Base-by-base conservation (phyloP, 306 rosid species). In the Prunus davidiana region DNA sequence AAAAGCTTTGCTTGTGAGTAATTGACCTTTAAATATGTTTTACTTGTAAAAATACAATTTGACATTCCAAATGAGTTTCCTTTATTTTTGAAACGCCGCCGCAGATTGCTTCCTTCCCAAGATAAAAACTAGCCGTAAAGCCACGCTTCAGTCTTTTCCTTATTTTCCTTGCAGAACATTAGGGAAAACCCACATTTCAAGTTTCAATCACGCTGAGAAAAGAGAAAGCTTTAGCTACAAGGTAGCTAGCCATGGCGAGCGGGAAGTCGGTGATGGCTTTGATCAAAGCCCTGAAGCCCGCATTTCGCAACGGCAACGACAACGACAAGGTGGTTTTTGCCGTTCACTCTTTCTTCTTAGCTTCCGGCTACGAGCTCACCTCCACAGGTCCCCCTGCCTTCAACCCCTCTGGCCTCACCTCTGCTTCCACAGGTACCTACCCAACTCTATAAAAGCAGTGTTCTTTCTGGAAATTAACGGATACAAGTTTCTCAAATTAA, bases 231-330 rank as follows among this genome's bases (percentile, higher is more conserved):
- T 38, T 38, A 38, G 9, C 43, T 38, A 38, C 43, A 15, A 49
- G 54, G 16, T 12, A 49, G 14, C 16, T 12, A 49, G 14, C 54
- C 3, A 93, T 93, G 95, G 87, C 86, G 5, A 86, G 15, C 27
- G 96, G 84, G 30, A 89, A 84, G 67, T 73, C 88, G 24, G 93
- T 91, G 60, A 83, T 93, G 76, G 93, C 91, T 5, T 88, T 93
- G 73, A 91, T 93, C 78, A 89, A 96, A 84, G 93, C 95, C 6
- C 67, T 88, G 6, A 85, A 94, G 81, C 91, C 98, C 12, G 80
- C 81, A 45, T 93, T 93, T 63, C 89, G 93, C 73, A 86, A 12
- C 34, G 3, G 34, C 34, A 60, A 87, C 75, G 74, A 78, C 61
- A 11, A 78, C 86, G 96, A 93, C 87, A 89, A 88, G 80, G 81